Evolutionary conservation across 1,139 yeast species (phyloP).

Genomic region (Pichia cactophila): DNA sequence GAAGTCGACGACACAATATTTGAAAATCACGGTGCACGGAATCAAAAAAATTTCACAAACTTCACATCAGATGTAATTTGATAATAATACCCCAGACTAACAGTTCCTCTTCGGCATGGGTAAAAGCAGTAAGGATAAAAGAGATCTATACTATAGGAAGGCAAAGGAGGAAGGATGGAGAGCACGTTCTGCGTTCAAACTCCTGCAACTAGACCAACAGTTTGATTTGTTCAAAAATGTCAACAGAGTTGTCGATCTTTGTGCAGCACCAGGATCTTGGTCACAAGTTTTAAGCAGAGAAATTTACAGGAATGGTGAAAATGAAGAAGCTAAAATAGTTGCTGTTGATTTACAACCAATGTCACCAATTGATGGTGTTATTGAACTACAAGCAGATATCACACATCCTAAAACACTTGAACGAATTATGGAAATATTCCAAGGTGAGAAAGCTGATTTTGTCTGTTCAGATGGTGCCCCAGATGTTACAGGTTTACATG

Average conservation of each 20-base stretch:
- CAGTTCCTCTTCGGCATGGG: constrained; percentile 51
- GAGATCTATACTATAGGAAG: constrained; percentile 79
- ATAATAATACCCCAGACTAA: too few species aligned
- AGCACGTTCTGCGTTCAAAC: constrained; percentile 91
- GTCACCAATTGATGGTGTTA: constrained; percentile 88
- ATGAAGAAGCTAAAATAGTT: constrained; percentile 60
- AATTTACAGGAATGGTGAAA: constrained; percentile 33
- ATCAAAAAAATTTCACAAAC: neutral
- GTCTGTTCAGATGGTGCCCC: constrained; percentile 98
- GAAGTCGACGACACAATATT: neutral
- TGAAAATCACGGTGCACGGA: neutral
- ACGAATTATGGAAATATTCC: constrained; percentile 69
- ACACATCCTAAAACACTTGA: constrained; percentile 87
- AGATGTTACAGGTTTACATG: constrained; percentile 95
- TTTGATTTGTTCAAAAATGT: constrained; percentile 73
- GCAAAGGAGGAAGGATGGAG: constrained; percentile 98
- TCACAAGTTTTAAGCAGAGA: constrained; percentile 85
- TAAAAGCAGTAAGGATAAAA: constrained; percentile 87
- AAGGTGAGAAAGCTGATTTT: constrained; percentile 89
- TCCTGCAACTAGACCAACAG: constrained; percentile 82
- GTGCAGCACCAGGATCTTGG: constrained; percentile 99
- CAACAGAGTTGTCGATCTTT: constrained; percentile 81
- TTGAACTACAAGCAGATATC: constrained; percentile 88
- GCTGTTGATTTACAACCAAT: constrained; percentile 96
- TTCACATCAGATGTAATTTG: too few species aligned